A percentile compares a stretch with the other conserved stretches of the same genome.
phyloP scores from a whole-genome alignment of 2,329 filamentous ascomycete genomes.

The Cladosporium sp. region DNA sequence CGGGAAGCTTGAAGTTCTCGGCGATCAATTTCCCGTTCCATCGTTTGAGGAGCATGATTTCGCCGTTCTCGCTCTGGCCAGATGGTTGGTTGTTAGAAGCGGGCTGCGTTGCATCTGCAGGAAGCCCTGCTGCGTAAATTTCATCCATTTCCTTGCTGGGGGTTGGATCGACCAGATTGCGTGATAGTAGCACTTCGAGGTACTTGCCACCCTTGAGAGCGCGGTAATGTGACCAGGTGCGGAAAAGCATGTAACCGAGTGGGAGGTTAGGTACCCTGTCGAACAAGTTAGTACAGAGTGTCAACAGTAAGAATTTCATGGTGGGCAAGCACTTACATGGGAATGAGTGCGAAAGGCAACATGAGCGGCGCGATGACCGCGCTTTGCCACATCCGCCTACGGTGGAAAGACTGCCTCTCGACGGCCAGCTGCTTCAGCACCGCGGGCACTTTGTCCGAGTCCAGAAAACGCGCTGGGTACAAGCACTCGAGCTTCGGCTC shows the following conservation, averaged over 20 bases:
- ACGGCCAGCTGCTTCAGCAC: conserved; percentile 72
- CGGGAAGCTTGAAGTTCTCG: neutral
- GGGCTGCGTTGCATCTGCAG: neutral
- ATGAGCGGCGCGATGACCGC: conserved; percentile 81
- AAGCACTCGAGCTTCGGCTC: neutral
- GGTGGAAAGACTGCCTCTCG: conserved; percentile 78
- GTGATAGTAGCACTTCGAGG: conserved; percentile 75
- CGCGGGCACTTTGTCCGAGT: conserved; percentile 43
- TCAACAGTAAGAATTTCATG: neutral
- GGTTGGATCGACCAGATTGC: conserved; percentile 62
- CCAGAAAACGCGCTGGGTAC: conserved; percentile 53
- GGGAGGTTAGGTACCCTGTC: conserved; percentile 83
- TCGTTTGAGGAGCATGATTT: neutral
- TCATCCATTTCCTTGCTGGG: neutral
- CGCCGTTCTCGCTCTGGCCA: neutral
- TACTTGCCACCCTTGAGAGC: conserved; percentile 83
- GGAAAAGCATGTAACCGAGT: conserved; percentile 94
- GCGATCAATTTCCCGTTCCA: neutral
- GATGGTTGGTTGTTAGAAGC: neutral
- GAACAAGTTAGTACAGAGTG: neutral
- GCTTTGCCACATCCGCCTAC: conserved; percentile 75
- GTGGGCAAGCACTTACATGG: conserved; percentile 63
- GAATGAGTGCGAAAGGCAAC: conserved; percentile 77
- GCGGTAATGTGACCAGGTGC: conserved; percentile 91
- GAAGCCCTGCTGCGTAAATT: neutral